phyloP scores from a whole-genome alignment of 108 stramenopile genomes.

The Fistulifera solaris region DNA sequence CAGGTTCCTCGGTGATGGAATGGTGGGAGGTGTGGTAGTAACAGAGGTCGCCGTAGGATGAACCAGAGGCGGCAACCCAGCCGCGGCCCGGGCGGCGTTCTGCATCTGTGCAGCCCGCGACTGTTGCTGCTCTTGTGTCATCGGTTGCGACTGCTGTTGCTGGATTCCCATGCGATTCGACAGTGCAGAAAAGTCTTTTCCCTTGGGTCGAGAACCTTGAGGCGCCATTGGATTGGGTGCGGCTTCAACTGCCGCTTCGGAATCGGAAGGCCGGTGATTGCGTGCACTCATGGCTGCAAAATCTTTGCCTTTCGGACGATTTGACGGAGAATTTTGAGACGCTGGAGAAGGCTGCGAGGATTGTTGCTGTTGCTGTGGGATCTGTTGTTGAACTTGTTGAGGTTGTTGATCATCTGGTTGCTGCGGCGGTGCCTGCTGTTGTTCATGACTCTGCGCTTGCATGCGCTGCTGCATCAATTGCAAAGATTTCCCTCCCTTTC shows the following conservation, averaged over 20 bases:
- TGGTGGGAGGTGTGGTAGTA: slow-evolving; percentile 22
- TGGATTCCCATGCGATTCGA: slow-evolving; percentile 11
- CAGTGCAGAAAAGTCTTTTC: slow-evolving; percentile 79
- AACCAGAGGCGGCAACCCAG: slow-evolving; percentile 45
- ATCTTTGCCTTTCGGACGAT: slow-evolving; percentile 68
- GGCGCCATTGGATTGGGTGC: slow-evolving; percentile 10
- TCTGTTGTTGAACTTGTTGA: slow-evolving; percentile 4
- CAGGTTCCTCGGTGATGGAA: slow-evolving; percentile 11
- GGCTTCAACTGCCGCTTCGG: background rate
- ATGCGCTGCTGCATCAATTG: slow-evolving; percentile 39
- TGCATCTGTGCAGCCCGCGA: slow-evolving; percentile 28
- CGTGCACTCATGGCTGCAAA: slow-evolving; percentile 57
- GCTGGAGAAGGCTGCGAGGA: slow-evolving; percentile 6
- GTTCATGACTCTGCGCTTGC: slow-evolving; percentile 8
- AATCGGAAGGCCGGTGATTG: background rate
- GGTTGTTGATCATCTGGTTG: slow-evolving; percentile 11
- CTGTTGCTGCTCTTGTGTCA: slow-evolving; percentile 2
- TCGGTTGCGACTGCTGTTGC: slow-evolving; percentile 11
- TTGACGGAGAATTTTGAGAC: slow-evolving; percentile 1
- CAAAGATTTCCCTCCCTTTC: slow-evolving; percentile 35
- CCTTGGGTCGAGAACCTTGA: slow-evolving; percentile 40
- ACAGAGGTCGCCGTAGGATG: slow-evolving; percentile 27
- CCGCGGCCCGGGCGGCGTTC: slow-evolving; percentile 34
- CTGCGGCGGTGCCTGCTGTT: slow-evolving; percentile 12
- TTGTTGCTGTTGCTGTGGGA: slow-evolving; percentile 4